phyloP scores from a whole-genome alignment of 768 basidiomycete species.

The Tubosaeta sp. region DNA sequence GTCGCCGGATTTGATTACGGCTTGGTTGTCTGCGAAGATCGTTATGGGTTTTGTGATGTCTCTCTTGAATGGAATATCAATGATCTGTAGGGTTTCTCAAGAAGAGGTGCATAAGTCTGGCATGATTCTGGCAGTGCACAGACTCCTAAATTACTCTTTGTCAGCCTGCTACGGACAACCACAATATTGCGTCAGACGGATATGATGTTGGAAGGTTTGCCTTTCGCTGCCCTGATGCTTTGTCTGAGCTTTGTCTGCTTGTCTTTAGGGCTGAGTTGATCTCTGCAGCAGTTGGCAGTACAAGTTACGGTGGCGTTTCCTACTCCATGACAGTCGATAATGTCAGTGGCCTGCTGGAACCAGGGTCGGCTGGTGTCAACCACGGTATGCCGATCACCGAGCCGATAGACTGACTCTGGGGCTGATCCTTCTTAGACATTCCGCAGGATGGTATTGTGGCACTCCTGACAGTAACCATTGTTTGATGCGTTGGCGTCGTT shows the following conservation, averaged over 20 bases:
- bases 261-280: slow-evolving; percentile 35
- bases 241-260: not conserved
- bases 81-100: slow-evolving; percentile 38
- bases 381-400: slow-evolving; percentile 35
- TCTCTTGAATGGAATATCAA: not conserved
- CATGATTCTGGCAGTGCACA: not conserved
- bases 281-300: slow-evolving; percentile 35
- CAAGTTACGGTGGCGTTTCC: slow-evolving; percentile 39
- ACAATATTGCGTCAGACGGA: slow-evolving; percentile 42
- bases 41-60: no score
- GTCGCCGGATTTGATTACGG: no score
- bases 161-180: slow-evolving; percentile 31
- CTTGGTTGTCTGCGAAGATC: no score
- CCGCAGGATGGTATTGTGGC: slow-evolving; percentile 53
- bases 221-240: not conserved
- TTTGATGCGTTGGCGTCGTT: slow-evolving; percentile 11
- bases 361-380: slow-evolving; percentile 49
- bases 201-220: slow-evolving; percentile 43
- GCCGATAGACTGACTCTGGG: not conserved
- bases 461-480: slow-evolving; percentile 48
- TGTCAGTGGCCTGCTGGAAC: slow-evolving; percentile 48
- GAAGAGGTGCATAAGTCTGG: slow-evolving; percentile 31
- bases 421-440: slow-evolving; percentile 38
- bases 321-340: slow-evolving; percentile 45
- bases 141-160: not conserved